These are phyloP conservation scores for Colletotrichum sublineola DNA, from an alignment of 2,329 filamentous ascomycete species.

Conservation along the genomic window DNA sequence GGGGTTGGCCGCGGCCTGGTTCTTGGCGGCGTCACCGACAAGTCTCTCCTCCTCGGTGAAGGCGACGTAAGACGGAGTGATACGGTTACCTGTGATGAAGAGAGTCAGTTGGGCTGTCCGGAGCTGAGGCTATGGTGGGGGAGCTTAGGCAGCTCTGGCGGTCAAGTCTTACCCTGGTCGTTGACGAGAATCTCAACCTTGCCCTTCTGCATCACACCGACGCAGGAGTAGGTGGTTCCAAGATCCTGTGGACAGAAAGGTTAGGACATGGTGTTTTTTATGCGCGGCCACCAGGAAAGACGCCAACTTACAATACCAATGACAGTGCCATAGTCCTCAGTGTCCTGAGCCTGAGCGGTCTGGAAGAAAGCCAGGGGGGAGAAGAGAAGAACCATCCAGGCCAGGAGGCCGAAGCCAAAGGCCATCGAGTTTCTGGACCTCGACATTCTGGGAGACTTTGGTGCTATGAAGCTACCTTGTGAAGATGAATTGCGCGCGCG, in stretches of 20 bases:
- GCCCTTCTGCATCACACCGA: constrained; percentile 95
- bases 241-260: constrained; percentile 68
- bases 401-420: constrained; percentile 87
- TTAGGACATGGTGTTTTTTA: not conserved
- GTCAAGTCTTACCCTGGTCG: constrained; percentile 72
- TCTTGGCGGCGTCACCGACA: constrained; percentile 97
- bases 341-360: constrained; percentile 79
- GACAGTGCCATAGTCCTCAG: constrained; percentile 86
- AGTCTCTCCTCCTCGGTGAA: constrained; percentile 98
- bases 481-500: constrained; percentile 26
- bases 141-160: not conserved
- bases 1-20: constrained; percentile 88
- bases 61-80: constrained; percentile 94
- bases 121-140: not conserved
- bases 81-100: constrained; percentile 78
- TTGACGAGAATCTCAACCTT: constrained; percentile 97
- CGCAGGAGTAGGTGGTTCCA: constrained; percentile 90
- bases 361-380: constrained; percentile 88
- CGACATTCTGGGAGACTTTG: constrained; percentile 56
- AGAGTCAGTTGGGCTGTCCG: constrained; percentile 28
- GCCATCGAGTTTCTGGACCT: constrained; percentile 76
- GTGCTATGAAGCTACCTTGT: constrained; percentile 40
- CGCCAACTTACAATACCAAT: constrained; percentile 83
- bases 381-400: constrained; percentile 93
- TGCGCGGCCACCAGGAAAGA: not conserved